Base-by-base conservation (phyloP, 2,329 filamentous ascomycete species). In the Aspergillus pseudoglaucus region DNA sequence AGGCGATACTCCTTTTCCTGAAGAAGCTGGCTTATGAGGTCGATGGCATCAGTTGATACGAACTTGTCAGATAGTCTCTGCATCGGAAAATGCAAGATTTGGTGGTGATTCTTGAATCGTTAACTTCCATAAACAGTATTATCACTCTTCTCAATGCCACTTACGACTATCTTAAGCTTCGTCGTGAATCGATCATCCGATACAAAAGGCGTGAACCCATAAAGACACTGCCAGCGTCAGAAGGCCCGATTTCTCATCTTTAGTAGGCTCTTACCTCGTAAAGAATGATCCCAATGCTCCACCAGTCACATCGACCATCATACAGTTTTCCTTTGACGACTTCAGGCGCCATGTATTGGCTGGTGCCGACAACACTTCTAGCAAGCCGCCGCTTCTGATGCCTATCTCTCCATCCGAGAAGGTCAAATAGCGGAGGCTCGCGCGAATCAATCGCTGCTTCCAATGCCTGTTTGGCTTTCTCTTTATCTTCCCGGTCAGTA, bases 281-380 rank as follows among this genome's bases (percentile, higher is more conserved):
- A 48, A 97, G 70, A 62, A 97, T 96, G 62, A 97, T 83, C 46
- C 90, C 91, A 58, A 97, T 81, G 69, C 90, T 96, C 91, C 88
- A 97, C 89, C 81, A 97, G 69, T 97, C 91, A 69, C 91, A 97
- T 61, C 91, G 80, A 25, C 88, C 91, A 69, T 97, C 93, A 66
- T 97, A 97, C 33, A 78, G 72, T 43, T 89, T 80, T 23, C 90
- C 88, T 55, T 80, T 76, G 49, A 96, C 84, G 15, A 97, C 88
- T 72, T 97, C 93, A 2, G 91, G 91, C 0, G 93, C 91, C 93
- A 96, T 97, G 72, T 97, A 97, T 64, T 96, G 91, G 64, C 90
- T 95, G 2, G 93, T 97, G 2, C 91, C 91, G 9, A 97, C 91
- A 1, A 95, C 83, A 41, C 90, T 95, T 56, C 84, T 81, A 1